phyloP scores from a whole-genome alignment of 768 basidiomycete genomes.

The Calocybe gangraenosa region DNA sequence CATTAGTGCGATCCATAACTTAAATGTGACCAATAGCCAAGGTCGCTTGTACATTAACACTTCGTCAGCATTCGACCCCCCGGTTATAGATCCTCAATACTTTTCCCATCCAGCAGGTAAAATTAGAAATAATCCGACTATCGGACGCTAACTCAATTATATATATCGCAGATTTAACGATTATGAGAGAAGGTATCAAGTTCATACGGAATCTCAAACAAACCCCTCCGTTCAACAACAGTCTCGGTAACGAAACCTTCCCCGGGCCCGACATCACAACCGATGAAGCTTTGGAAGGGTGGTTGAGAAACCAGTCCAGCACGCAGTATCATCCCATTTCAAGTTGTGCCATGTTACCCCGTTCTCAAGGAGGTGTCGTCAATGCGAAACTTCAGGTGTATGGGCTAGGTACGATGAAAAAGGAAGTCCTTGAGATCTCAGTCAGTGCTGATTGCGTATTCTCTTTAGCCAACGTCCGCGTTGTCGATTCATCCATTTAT shows the following conservation, averaged over 20 bases:
- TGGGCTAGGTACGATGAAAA: constrained; percentile 37
- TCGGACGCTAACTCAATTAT: not conserved
- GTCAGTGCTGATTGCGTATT: not conserved
- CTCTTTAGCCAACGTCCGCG: constrained; percentile 40
- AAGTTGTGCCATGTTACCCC: constrained; percentile 55
- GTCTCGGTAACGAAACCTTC: constrained; percentile 37
- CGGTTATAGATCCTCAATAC: constrained; percentile 64
- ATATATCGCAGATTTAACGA: constrained; percentile 32
- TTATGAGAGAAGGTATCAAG: constrained; percentile 57
- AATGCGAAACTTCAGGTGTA: constrained; percentile 51
- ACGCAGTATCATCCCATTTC: constrained; percentile 61
- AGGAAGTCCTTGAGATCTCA: constrained; percentile 3
- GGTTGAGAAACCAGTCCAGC: constrained; percentile 37
- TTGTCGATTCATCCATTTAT: constrained; percentile 19
- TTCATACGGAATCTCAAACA: constrained; percentile 51
- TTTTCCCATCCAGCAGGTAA: constrained; percentile 48
- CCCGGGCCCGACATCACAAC: constrained; percentile 47
- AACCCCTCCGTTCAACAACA: constrained; percentile 44
- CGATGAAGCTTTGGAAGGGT: constrained; percentile 55
- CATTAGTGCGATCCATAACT: constrained; percentile 2
- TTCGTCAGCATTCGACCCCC: constrained; percentile 51
- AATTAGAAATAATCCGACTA: constrained; percentile 5
- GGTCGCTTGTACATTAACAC: constrained; percentile 60
- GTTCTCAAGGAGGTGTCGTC: constrained; percentile 51
- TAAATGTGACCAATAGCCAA: constrained; percentile 26